Evolutionary conservation across 305 asterid species (phyloP).

Genomic region (Rubia tinctorum): DNA sequence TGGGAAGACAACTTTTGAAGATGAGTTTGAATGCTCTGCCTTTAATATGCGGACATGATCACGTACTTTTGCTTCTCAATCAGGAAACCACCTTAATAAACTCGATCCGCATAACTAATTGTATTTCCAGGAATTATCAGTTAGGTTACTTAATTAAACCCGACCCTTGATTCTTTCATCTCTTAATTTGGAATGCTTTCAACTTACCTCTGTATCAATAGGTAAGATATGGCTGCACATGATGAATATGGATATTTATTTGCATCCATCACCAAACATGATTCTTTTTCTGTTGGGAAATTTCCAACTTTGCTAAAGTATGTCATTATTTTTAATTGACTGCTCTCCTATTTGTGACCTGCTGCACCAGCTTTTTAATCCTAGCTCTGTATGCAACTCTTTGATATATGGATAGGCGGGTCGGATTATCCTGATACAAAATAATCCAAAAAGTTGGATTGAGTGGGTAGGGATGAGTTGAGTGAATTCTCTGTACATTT

Average conservation of each 20-base stretch:
- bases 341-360: no score
- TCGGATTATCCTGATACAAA: no score
- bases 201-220: background rate
- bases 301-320: no score
- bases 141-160: slow-evolving; percentile 17
- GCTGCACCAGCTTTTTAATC: no score
- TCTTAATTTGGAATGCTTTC: background rate
- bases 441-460: no score
- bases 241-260: background rate
- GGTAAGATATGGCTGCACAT: slow-evolving; percentile 10
- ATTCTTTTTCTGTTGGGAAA: no score
- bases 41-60: background rate
- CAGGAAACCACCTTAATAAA: background rate
- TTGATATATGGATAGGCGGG: no score
- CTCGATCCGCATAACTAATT: background rate
- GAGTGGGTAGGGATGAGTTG: no score
- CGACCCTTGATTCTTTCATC: background rate
- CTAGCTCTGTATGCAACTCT: no score
- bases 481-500: no score
- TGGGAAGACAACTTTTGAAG: background rate
- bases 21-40: background rate
- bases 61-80: background rate
- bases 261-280: background rate
- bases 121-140: background rate
- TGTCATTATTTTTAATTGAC: no score